Percentiles rank a stretch among this genome's conserved stretches.
These are phyloP conservation scores for Endocladia muricata DNA, from an alignment of 31 red algal species.

Conservation along the genomic window DNA sequence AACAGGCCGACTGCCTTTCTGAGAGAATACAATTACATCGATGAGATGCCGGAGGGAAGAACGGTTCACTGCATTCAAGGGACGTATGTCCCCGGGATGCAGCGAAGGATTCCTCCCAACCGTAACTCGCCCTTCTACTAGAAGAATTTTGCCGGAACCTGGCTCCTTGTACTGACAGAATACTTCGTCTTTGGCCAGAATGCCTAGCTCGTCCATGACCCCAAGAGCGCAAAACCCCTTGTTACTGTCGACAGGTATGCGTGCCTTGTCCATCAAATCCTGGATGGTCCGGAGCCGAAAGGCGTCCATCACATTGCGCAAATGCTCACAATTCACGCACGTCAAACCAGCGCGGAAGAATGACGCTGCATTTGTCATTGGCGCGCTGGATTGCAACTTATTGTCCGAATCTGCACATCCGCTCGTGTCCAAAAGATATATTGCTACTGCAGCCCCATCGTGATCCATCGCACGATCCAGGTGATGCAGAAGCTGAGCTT, in stretches of 20 bases:
- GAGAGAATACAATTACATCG: constrained; percentile 46
- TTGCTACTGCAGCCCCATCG: constrained; percentile 19
- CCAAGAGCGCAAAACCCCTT: constrained; percentile 36
- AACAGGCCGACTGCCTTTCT: constrained; percentile 28
- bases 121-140: constrained; percentile 17
- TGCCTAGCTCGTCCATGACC: constrained; percentile 46
- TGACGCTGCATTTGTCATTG: constrained; percentile 6
- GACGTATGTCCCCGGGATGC: constrained; percentile 50
- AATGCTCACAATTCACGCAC: constrained; percentile 31
- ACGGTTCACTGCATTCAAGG: constrained; percentile 18
- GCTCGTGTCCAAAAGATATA: constrained; percentile 33
- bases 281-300: constrained; percentile 26
- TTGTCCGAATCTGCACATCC: neutral
- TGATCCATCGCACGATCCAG: constrained; percentile 22
- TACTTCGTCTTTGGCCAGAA: constrained; percentile 22
- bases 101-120: constrained; percentile 29
- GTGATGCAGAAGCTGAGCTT: constrained; percentile 4
- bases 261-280: constrained; percentile 8
- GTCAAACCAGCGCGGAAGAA: constrained; percentile 38
- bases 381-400: constrained; percentile 12
- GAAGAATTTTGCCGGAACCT: neutral
- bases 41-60: constrained; percentile 9
- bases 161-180: constrained; percentile 39
- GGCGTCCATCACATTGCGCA: constrained; percentile 35
- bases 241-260: constrained; percentile 28